Percentiles rank a stretch among this genome's conserved stretches.
phyloP scores from a whole-genome alignment of 176 grass and related monocot genomes.

The Aegilops bicornis region DNA sequence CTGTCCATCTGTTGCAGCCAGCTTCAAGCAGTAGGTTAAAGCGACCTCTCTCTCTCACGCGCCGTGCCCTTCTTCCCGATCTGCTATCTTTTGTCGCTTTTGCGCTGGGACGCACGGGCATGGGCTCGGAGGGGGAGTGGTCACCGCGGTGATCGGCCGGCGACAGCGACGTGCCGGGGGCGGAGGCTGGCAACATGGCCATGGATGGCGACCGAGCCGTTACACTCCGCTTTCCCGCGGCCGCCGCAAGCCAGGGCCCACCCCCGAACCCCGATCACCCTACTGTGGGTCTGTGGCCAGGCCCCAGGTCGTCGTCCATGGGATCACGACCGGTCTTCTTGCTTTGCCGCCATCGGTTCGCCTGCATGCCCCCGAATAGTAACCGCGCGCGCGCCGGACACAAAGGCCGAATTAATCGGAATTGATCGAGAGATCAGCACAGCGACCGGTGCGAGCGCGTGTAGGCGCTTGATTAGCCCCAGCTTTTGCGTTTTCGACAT shows the following conservation, averaged over 20 bases:
- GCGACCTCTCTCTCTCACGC: no score
- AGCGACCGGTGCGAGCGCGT: background rate
- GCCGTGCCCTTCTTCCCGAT: background rate
- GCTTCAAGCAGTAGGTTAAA: no score
- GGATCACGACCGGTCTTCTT: background rate
- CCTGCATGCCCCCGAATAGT: background rate
- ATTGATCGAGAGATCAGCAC: background rate
- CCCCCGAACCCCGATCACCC: background rate
- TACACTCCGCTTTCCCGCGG: slow-evolving; percentile 2
- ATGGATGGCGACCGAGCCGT: background rate
- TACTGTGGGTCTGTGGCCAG: background rate
- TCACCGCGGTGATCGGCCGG: background rate
- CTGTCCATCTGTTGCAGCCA: background rate
- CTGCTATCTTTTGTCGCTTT: background rate
- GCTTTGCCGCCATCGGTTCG: background rate
- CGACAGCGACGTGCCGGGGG: background rate
- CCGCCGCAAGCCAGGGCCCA: background rate
- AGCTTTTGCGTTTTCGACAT: slow-evolving; percentile 17
- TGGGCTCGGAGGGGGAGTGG: background rate
- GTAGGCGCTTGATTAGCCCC: background rate
- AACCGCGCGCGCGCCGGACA: background rate
- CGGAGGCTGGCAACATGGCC: background rate
- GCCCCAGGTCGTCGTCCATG: background rate
- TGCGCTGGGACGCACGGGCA: background rate
- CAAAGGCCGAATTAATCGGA: background rate